Conservation (phyloP, 768 basidiomycete species). For the Lactarius tabidus region DNA sequence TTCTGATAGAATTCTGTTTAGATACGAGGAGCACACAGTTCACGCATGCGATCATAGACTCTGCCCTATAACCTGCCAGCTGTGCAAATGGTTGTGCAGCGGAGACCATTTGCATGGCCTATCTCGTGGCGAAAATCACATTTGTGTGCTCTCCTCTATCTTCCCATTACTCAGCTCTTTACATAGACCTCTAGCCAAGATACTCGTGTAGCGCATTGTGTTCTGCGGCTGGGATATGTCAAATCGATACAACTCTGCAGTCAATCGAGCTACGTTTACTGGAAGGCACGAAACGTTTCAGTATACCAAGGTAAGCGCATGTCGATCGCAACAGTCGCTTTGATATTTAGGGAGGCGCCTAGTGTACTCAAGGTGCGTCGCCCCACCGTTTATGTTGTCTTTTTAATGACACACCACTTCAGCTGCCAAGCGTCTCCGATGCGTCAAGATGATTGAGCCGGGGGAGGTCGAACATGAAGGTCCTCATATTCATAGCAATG, state of each 20-base stretch:
- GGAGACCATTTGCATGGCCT: conserved; percentile 50
- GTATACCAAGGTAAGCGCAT: conserved; percentile 50
- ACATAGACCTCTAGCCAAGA: conserved; percentile 39
- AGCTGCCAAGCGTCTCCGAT: conserved; percentile 50
- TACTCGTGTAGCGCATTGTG: conserved; percentile 45
- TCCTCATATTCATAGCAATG: conserved; percentile 45
- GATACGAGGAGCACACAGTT: conserved; percentile 40
- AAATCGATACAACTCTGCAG: conserved; percentile 55
- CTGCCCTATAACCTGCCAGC: conserved; percentile 50
- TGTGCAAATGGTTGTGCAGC: conserved; percentile 53
- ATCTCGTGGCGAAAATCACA: conserved; percentile 39
- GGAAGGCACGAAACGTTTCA: conserved; percentile 57
- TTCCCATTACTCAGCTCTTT: background rate
- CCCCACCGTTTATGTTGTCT: background rate
- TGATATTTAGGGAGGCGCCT: too few relatives aligned
- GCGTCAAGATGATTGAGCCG: conserved; percentile 43
- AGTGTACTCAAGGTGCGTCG: conserved; percentile 51
- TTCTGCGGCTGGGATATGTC: conserved; percentile 46
- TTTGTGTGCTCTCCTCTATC: conserved; percentile 39
- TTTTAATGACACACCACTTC: background rate
- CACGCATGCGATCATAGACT: conserved; percentile 50
- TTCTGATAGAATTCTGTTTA: conserved; percentile 25
- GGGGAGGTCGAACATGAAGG: conserved; percentile 43
- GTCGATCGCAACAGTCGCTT: background rate
- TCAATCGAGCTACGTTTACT: conserved; percentile 59